These are phyloP conservation scores for Astrothelium subdiscretum DNA, from an alignment of 495 filamentous ascomycete species.

Conservation along the genomic window DNA sequence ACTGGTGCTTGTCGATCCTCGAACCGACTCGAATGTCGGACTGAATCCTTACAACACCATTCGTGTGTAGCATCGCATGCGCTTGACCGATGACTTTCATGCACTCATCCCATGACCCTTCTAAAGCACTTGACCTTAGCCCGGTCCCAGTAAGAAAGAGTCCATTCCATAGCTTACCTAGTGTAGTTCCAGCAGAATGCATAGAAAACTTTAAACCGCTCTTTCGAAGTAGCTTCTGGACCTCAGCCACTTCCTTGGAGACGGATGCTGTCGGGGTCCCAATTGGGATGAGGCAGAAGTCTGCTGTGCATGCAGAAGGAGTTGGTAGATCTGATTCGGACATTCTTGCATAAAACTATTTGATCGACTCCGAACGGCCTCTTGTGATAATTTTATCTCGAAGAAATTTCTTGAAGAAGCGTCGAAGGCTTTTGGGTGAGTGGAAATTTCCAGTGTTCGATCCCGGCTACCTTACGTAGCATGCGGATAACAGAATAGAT, in stretches of 20 bases:
- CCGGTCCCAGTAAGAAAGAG: not conserved
- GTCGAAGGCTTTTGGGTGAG: no score
- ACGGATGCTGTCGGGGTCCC: slow-evolving; percentile 76
- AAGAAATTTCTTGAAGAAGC: no score
- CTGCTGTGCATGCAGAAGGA: slow-evolving; percentile 27
- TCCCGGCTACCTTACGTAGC: no score
- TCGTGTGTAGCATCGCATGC: slow-evolving; percentile 70
- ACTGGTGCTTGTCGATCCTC: slow-evolving; percentile 60
- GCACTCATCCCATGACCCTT: slow-evolving; percentile 85
- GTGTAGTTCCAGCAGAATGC: slow-evolving; percentile 86
- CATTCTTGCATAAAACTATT: not conserved
- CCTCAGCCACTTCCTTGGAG: slow-evolving; percentile 73
- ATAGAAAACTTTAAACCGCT: slow-evolving; percentile 73
- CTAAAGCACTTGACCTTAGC: slow-evolving; percentile 31
- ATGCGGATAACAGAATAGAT: no score
- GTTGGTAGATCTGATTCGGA: slow-evolving; percentile 17
- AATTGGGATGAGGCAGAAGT: slow-evolving; percentile 40
- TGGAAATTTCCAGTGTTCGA: no score
- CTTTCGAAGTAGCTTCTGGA: slow-evolving; percentile 72
- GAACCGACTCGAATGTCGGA: slow-evolving; percentile 79
- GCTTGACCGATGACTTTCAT: slow-evolving; percentile 84
- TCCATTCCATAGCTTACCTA: slow-evolving; percentile 48
- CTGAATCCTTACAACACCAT: slow-evolving; percentile 74
- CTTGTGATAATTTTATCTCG: no score
- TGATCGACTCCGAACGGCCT: slow-evolving; percentile 10